Conservation (phyloP, 2,329 filamentous ascomycete species). For the Hypomyces rosellus region DNA sequence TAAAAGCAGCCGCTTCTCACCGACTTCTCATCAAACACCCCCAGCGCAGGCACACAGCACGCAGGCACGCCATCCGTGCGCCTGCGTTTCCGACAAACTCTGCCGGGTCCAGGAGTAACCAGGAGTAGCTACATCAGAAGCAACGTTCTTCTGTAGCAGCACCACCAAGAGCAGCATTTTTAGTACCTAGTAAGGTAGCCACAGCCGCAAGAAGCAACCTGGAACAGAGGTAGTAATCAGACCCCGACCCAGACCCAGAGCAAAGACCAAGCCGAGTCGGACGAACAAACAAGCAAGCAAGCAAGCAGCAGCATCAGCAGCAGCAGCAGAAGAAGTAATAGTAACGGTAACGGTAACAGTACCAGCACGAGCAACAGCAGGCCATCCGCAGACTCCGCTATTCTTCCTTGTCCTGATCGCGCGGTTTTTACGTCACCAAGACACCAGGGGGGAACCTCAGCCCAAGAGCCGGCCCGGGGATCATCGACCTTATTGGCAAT, state of each 20-base stretch:
- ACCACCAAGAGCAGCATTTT: not conserved
- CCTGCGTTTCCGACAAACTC: not conserved
- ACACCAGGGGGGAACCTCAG: not conserved
- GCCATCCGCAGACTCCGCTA: too few relatives aligned
- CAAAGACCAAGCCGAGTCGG: too few relatives aligned
- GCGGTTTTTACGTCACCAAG: not conserved
- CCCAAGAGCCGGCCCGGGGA: not conserved
- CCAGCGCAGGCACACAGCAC: not conserved
- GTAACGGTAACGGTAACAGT: too few relatives aligned
- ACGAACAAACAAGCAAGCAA: too few relatives aligned
- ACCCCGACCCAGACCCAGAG: not conserved
- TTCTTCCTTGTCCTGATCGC: not conserved
- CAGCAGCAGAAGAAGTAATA: too few relatives aligned
- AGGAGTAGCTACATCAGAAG: not conserved
- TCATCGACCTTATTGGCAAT: too few relatives aligned
- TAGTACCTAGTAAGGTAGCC: not conserved
- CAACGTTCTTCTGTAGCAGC: too few relatives aligned
- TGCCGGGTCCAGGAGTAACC: not conserved
- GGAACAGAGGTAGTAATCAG: not conserved
- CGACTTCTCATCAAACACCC: conserved; percentile 3
- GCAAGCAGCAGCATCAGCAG: too few relatives aligned
- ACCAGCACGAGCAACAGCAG: too few relatives aligned
- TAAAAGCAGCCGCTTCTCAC: not conserved
- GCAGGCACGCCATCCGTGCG: conserved; percentile 1
- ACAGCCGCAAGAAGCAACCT: not conserved